A percentile compares a stretch with the other conserved stretches of the same genome.
Evolutionary conservation across 345 rosid species (phyloP).

Genomic region (Durio zibethinus): DNA sequence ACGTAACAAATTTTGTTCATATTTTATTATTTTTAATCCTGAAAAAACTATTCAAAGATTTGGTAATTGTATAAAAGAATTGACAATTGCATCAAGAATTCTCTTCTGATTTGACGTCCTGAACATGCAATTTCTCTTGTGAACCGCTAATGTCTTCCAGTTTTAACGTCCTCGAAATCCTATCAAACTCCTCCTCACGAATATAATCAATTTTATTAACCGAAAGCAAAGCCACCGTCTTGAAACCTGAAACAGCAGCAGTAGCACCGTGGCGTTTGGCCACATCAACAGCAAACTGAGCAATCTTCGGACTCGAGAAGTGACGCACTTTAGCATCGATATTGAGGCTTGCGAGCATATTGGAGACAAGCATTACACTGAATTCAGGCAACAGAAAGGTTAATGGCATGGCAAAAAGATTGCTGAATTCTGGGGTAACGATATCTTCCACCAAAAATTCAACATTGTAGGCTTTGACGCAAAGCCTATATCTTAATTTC

Average conservation of each 20-base stretch:
- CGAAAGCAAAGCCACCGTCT: not conserved
- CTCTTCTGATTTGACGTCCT: not conserved
- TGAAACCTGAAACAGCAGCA: not conserved
- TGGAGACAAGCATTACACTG: not conserved
- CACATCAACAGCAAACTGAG: not conserved
- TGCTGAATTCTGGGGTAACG: not conserved
- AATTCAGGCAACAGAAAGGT: not conserved
- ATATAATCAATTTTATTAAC: not conserved
- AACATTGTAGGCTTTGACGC: not conserved
- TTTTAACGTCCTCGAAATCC: not conserved
- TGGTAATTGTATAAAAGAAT: no score
- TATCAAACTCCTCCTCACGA: not conserved
- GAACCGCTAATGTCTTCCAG: not conserved
- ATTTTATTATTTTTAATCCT: no score
- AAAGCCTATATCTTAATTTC: not conserved
- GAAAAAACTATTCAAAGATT: no score
- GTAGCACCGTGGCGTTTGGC: not conserved
- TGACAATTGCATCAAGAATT: no score
- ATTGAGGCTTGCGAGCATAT: not conserved
- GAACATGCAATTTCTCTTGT: no score
- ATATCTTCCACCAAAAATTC: not conserved
- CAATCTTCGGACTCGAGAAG: not conserved
- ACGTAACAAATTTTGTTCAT: no score
- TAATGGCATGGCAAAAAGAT: not conserved
- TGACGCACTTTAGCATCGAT: not conserved